Conservation (phyloP, 2,329 filamentous ascomycete genomes). For the Apiospora rasikravindrae region DNA sequence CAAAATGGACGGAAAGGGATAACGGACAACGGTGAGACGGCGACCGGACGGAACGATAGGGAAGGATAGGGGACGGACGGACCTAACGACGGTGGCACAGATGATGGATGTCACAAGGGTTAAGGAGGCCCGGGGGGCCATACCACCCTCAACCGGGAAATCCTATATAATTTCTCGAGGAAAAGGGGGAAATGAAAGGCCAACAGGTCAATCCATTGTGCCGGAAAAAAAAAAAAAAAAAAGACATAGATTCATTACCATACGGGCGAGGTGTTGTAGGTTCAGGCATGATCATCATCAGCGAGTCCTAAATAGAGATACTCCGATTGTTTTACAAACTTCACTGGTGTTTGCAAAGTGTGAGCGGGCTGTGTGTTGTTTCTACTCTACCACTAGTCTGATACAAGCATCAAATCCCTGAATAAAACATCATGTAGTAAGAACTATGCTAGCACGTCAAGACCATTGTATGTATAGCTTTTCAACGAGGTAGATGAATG, state of each 20-base stretch:
- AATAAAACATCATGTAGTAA: not conserved
- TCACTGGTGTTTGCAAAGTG: not conserved
- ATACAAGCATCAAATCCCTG: not conserved
- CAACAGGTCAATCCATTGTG: not conserved
- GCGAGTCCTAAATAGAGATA: slow-evolving; percentile 4
- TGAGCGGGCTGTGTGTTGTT: not conserved
- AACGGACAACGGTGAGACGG: not conserved
- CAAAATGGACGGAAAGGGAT: not conserved
- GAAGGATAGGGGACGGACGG: not conserved
- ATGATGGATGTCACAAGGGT: not conserved
- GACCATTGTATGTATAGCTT: not conserved
- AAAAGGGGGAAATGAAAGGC: not conserved
- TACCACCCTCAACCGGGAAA: not conserved
- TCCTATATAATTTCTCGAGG: not conserved
- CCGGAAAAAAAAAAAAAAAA: not conserved
- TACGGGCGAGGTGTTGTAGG: slow-evolving; percentile 4
- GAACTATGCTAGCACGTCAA: not conserved
- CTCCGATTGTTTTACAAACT: not conserved
- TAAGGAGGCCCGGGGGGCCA: not conserved
- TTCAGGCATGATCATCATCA: slow-evolving; percentile 2
- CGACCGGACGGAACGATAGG: not conserved
- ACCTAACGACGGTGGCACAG: not conserved
- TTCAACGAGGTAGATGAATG: not conserved
- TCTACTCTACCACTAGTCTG: not conserved
- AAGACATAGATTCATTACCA: not conserved